Evolutionary conservation across 345 rosid species (phyloP), one percentile per base, ranked within the genome.

Genomic region (Populus ilicifolia): DNA sequence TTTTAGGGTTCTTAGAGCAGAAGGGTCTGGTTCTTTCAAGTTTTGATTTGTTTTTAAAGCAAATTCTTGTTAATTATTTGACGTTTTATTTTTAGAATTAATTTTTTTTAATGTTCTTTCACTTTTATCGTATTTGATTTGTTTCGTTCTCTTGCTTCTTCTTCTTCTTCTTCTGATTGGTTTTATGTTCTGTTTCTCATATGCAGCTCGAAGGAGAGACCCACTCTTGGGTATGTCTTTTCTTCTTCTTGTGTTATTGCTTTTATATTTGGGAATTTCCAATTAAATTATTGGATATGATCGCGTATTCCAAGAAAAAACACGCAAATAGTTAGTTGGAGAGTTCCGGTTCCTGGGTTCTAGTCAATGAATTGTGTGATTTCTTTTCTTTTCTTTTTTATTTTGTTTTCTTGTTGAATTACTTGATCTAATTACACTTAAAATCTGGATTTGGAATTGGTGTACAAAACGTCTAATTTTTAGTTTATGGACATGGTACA

Each of bases 151-250:
- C 36, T 10, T 52, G n/a, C 11, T 23, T 62, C 9, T 10, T 25
- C 5, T 1, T 16, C 14, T 77, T 35, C 16, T 18, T 5, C 8
- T 35, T 21, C 71, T 68, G 20, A 35, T 68, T 2, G 35, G 18
- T 27, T 63, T 18, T 18, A 35, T 36, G n/a, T 23, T 30, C 29
- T 48, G 25, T 21, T 41, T 2, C 16, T 63, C 48, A 50, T 30
- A 69, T 48, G 71, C 80, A 81, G 84, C 84, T 81, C 84, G 70
- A 81, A 77, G 84, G 84, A 81, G 84, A 81, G 80, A 81, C 84
- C 84, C 84, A 72, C 84, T 81, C 84, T 81, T 61, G 84, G 84
- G 84, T 81, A 68, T 73, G 80, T 36, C 9, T 35, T 62, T 8
- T 59, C 48, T 5, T 23, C 1, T 9, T 17, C 21, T 36, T 67